Conservation (phyloP, 1,139 yeast species). For the Tardiomyces digboiensis region DNA sequence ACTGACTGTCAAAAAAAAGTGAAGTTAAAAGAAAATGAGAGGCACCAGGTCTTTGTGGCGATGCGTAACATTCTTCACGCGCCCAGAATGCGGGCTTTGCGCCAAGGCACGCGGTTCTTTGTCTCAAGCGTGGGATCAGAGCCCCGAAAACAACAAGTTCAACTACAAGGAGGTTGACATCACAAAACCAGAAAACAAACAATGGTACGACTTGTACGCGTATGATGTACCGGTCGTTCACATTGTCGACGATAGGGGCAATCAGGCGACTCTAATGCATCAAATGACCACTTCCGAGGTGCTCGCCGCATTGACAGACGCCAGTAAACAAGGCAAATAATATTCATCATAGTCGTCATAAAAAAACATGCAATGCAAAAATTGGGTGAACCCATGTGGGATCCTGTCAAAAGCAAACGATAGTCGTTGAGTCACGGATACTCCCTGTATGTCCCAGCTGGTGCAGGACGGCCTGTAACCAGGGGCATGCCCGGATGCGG, state of each 20-base stretch:
- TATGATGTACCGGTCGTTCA: conserved; percentile 90
- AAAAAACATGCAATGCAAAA: not conserved
- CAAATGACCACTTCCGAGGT: conserved; percentile 52
- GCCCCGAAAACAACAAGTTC: conserved; percentile 19
- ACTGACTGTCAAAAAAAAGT: no score
- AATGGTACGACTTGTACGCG: conserved; percentile 77
- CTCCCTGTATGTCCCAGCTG: no score
- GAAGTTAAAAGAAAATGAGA: no score
- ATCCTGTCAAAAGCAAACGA: no score
- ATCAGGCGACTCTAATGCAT: conserved; percentile 57
- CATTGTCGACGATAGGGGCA: conserved; percentile 37
- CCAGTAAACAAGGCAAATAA: not conserved
- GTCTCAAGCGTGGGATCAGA: conserved; percentile 33
- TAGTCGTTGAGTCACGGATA: no score
- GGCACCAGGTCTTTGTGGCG: not conserved
- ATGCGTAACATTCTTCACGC: conserved; percentile 56
- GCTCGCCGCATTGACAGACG: conserved; percentile 12
- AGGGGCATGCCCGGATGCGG: no score
- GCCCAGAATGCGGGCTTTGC: conserved; percentile 73
- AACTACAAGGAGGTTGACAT: conserved; percentile 52
- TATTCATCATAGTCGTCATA: not conserved
- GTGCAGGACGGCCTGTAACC: no score
- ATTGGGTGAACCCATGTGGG: no score
- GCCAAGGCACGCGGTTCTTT: conserved; percentile 52
- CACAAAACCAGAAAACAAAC: conserved; percentile 50